Percentiles rank a stretch among this genome's conserved stretches.
Evolutionary conservation across 2,329 filamentous ascomycete genomes (phyloP).

Genomic region (Lachnellula subtilissima): DNA sequence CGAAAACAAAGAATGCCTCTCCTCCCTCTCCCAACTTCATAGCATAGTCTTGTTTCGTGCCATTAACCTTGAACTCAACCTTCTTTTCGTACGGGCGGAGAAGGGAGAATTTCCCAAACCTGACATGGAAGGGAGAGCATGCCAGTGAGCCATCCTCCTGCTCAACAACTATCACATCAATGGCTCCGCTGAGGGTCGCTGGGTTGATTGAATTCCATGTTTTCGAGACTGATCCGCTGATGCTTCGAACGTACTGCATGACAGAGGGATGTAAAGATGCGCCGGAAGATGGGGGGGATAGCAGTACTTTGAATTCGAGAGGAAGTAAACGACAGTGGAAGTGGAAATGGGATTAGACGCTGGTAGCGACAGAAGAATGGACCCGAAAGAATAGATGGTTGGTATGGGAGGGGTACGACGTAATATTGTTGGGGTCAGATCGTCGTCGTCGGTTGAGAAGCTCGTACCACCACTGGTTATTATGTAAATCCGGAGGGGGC

Average conservation of each 20-base stretch:
- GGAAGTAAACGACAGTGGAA: background rate
- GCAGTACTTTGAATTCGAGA: background rate
- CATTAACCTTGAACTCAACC: conserved; percentile 96
- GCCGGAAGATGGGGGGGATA: background rate
- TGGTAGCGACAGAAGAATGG: no score
- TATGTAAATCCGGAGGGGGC: no score
- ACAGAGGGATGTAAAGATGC: background rate
- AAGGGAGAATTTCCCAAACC: conserved; percentile 97
- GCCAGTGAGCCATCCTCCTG: conserved; percentile 84
- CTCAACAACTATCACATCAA: conserved; percentile 98
- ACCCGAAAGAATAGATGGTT: no score
- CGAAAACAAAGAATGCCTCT: conserved; percentile 98
- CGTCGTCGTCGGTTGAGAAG: no score
- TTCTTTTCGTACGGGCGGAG: conserved; percentile 96
- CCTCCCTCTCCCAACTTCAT: conserved; percentile 99
- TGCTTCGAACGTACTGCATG: conserved; percentile 97
- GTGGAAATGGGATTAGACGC: background rate
- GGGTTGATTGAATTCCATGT: conserved; percentile 99
- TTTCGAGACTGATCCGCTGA: conserved; percentile 93
- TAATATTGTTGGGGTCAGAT: no score
- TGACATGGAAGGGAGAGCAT: conserved; percentile 97
- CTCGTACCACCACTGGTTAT: no score
- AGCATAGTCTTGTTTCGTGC: conserved; percentile 82
- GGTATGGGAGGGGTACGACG: no score
- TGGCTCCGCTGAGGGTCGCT: conserved; percentile 91